Percentiles rank a stretch among this genome's conserved stretches.
Evolutionary conservation across 176 grass and related monocot genomes (phyloP).

Genomic region (Rhynchospora pubera): DNA sequence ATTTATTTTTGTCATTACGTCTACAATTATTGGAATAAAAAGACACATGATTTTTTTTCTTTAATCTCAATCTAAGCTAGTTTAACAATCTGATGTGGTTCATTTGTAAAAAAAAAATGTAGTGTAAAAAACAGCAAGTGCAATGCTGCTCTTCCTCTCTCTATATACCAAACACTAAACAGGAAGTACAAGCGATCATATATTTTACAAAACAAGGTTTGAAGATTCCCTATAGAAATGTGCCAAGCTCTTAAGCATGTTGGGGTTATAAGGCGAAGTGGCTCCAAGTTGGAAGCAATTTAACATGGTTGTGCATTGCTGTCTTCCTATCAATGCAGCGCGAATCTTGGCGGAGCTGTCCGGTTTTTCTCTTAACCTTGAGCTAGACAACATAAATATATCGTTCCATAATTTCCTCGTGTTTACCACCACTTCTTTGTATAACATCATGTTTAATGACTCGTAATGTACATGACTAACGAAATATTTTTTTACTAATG

Average conservation of each 20-base stretch:
- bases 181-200: neutral
- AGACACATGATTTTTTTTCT: no score
- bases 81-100: no score
- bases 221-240: slow-evolving; percentile 28
- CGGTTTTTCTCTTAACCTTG: neutral
- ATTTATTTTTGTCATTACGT: no score
- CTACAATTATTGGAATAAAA: no score
- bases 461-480: neutral
- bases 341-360: slow-evolving; percentile 26
- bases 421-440: neutral
- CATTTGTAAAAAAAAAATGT: no score
- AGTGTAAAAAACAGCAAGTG: no score
- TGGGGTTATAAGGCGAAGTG: slow-evolving; percentile 15
- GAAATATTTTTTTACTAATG: neutral
- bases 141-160: neutral
- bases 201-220: neutral
- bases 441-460: neutral
- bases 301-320: slow-evolving; percentile 5
- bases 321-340: slow-evolving; percentile 29
- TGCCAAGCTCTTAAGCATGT: slow-evolving; percentile 4
- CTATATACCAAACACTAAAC: neutral
- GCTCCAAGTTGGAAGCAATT: slow-evolving; percentile 12
- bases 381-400: neutral
- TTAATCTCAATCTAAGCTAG: no score
- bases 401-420: neutral